A percentile compares a stretch with the other conserved stretches of the same genome.
phyloP scores from a whole-genome alignment of 176 grass and related monocot genomes.

The Luzula sylvatica region DNA sequence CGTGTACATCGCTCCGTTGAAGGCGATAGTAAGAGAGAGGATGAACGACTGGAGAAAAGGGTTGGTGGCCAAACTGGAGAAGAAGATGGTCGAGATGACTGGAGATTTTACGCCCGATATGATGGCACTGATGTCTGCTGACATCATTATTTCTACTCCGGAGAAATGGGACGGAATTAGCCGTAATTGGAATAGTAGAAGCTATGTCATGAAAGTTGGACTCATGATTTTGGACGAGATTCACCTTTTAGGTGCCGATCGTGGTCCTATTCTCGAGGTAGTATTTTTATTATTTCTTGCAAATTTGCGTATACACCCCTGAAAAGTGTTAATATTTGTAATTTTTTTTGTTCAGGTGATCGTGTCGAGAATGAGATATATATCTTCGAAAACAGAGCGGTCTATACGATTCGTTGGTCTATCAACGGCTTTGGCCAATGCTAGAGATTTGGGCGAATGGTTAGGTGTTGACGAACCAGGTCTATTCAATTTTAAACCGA shows the following conservation, averaged over 20 bases:
- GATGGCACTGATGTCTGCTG: constrained; percentile 75
- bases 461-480: constrained; percentile 74
- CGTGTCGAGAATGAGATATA: constrained; percentile 98
- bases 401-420: constrained; percentile 90
- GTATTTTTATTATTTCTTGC: constrained; percentile 13
- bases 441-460: constrained; percentile 88
- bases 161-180: constrained; percentile 99
- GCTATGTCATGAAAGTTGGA: constrained; percentile 98
- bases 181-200: constrained; percentile 86
- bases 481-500: constrained; percentile 98
- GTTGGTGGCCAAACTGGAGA: constrained; percentile 79
- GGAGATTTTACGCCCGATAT: constrained; percentile 94
- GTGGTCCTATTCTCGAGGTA: constrained; percentile 98
- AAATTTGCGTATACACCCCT: constrained; percentile 9
- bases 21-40: constrained; percentile 89
- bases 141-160: constrained; percentile 98
- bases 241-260: constrained; percentile 93
- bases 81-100: constrained; percentile 99
- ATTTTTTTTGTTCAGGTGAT: constrained; percentile 57
- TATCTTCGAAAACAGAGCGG: constrained; percentile 83
- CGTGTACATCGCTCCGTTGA: constrained; percentile 96
- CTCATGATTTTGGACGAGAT: constrained; percentile 99
- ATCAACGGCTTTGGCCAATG: constrained; percentile 98
- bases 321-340: not conserved
- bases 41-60: constrained; percentile 94